Evolutionary conservation across 768 basidiomycete genomes (phyloP).

Genomic region (Gloeopeniophorella convolvens): DNA sequence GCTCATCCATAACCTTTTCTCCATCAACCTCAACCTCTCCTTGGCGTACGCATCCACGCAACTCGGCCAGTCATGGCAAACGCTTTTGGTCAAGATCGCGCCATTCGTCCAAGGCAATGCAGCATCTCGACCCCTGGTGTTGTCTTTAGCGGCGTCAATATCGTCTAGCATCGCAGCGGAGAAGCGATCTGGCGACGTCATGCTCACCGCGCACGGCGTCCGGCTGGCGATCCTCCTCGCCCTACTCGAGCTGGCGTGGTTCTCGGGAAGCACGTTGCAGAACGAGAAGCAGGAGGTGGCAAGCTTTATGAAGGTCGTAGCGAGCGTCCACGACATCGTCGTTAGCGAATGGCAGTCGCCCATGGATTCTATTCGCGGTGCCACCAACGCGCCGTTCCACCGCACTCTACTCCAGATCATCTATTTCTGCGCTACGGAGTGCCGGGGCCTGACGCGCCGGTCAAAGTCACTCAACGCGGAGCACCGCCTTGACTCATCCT

Average conservation of each 20-base stretch:
- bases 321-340: constrained; percentile 57
- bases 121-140: constrained; percentile 46
- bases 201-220: constrained; percentile 72
- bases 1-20: constrained; percentile 53
- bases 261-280: constrained; percentile 46
- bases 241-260: constrained; percentile 77
- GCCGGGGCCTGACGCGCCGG: constrained; percentile 42
- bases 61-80: constrained; percentile 73
- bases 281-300: constrained; percentile 40
- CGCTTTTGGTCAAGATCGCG: constrained; percentile 55
- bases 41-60: constrained; percentile 72
- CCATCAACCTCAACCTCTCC: constrained; percentile 85
- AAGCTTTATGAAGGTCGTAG: constrained; percentile 55
- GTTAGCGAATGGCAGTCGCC: constrained; percentile 72
- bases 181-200: constrained; percentile 72
- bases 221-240: constrained; percentile 68
- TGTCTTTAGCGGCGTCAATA: constrained; percentile 54
- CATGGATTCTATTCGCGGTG: constrained; percentile 61
- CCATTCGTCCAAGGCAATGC: constrained; percentile 59
- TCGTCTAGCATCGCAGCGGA: constrained; percentile 65
- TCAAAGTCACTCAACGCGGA: constrained; percentile 50
- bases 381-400: constrained; percentile 65
- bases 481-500: constrained; percentile 51
- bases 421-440: constrained; percentile 68
- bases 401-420: constrained; percentile 70